These are phyloP conservation scores for Rhododendron simsii DNA, from an alignment of 148 eudicot genomes.

Conservation along the genomic window DNA sequence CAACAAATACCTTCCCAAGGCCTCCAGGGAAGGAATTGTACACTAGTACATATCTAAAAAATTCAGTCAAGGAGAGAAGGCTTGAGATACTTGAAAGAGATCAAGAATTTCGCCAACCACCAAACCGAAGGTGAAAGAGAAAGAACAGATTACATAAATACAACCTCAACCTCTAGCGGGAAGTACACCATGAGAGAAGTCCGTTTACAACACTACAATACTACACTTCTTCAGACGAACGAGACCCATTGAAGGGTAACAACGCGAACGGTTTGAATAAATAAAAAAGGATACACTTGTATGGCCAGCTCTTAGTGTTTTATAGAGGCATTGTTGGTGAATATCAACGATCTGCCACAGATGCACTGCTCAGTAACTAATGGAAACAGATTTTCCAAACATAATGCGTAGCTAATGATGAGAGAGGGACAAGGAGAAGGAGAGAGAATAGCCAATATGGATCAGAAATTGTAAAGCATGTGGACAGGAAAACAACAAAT, in stretches of 20 bases:
- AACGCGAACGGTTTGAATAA: not conserved
- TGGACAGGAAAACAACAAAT: not conserved
- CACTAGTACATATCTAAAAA: conserved; percentile 86
- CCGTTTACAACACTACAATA: not conserved
- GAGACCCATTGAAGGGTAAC: not conserved
- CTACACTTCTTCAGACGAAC: not conserved
- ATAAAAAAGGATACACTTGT: conserved; percentile 73
- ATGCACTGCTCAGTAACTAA: conserved; percentile 19
- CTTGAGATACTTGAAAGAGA: not conserved
- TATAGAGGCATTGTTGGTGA: conserved; percentile 67
- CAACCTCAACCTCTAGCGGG: not conserved
- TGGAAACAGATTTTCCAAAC: not conserved
- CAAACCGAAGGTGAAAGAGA: not conserved
- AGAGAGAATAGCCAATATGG: too few species aligned
- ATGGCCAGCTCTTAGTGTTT: conserved; percentile 90
- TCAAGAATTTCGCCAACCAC: not conserved
- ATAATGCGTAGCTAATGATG: not conserved
- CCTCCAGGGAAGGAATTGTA: conserved; percentile 93
- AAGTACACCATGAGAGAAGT: too few species aligned
- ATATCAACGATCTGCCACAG: conserved; percentile 77
- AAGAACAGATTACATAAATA: not conserved
- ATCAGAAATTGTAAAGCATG: not conserved
- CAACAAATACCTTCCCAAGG: conserved; percentile 82
- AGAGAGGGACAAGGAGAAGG: not conserved
- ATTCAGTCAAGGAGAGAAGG: conserved; percentile 23